phyloP scores from a whole-genome alignment of 805 yeast genomes.

The Saccharomyces jurei region DNA sequence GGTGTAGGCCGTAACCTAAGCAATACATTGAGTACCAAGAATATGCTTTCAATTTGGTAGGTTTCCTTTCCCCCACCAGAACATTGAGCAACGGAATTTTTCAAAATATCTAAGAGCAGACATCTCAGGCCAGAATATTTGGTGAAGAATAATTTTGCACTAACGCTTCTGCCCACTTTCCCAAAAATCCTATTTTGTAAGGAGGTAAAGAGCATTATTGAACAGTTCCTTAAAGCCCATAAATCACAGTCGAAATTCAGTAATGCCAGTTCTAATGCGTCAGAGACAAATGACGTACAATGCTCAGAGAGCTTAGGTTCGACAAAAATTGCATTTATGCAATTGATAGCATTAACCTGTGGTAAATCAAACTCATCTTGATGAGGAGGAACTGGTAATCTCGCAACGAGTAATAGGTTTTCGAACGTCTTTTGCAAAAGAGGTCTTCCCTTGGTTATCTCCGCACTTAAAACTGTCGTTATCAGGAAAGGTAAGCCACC shows the following conservation, averaged over 20 bases:
- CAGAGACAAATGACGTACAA: slow-evolving; percentile 45
- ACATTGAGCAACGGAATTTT: slow-evolving; percentile 19
- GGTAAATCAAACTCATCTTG: slow-evolving; percentile 66
- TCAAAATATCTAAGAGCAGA: slow-evolving; percentile 40
- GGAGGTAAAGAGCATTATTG: slow-evolving; percentile 86
- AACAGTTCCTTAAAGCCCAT: slow-evolving; percentile 89
- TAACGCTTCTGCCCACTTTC: slow-evolving; percentile 34
- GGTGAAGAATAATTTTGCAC: slow-evolving; percentile 66
- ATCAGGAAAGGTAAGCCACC: slow-evolving; percentile 84
- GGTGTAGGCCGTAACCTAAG: slow-evolving; percentile 58
- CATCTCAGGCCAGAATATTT: slow-evolving; percentile 47
- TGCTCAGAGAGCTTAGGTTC: slow-evolving; percentile 58
- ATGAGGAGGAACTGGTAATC: slow-evolving; percentile 37
- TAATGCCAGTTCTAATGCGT: slow-evolving; percentile 54
- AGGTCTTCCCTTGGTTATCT: slow-evolving; percentile 28
- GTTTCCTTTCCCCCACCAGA: slow-evolving; percentile 10
- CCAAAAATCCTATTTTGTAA: slow-evolving; percentile 78
- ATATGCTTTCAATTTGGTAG: slow-evolving; percentile 48
- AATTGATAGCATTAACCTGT: slow-evolving; percentile 89
- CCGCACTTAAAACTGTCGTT: slow-evolving; percentile 62
- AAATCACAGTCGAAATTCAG: slow-evolving; percentile 51
- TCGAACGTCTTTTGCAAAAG: slow-evolving; percentile 45
- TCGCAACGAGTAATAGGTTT: slow-evolving; percentile 47
- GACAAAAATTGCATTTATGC: slow-evolving; percentile 63
- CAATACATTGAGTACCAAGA: slow-evolving; percentile 68